Percentiles rank a stretch among this genome's conserved stretches.
Conservation (phyloP, 805 yeast species). For the Saccharomycopsis vini region DNA sequence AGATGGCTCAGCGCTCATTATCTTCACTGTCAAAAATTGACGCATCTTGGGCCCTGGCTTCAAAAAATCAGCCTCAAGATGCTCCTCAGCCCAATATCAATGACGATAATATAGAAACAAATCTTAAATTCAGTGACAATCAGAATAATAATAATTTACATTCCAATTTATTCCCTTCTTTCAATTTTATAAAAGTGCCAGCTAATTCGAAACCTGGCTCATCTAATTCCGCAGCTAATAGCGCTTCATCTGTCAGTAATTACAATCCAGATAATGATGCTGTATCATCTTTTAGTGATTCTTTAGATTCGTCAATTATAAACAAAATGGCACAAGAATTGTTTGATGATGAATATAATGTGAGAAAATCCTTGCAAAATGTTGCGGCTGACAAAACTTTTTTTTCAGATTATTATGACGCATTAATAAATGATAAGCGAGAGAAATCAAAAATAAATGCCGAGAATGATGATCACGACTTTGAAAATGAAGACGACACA, state of each 20-base stretch:
- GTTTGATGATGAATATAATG: conserved; percentile 11
- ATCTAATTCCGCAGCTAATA: too few species aligned
- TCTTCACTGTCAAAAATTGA: too few species aligned
- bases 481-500: conserved; percentile 3
- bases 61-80: too few species aligned
- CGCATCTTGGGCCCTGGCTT: too few species aligned
- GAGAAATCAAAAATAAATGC: not conserved
- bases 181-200: conserved; percentile 12
- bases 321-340: conserved; percentile 12
- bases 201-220: too few species aligned
- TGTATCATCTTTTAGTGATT: not conserved
- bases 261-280: too few species aligned
- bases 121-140: not conserved
- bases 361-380: conserved; percentile 4
- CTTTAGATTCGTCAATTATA: conserved; percentile 12
- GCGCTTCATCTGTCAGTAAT: too few species aligned
- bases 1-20: too few species aligned
- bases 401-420: conserved; percentile 13
- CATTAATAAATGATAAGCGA: not conserved
- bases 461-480: not conserved
- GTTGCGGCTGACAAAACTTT: conserved; percentile 9
- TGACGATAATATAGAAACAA: not conserved
- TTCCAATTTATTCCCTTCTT: conserved; percentile 11
- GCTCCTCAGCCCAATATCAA: too few species aligned
- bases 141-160: not conserved